A percentile compares a stretch with the other conserved stretches of the same genome.
Evolutionary conservation across 1,139 yeast genomes (phyloP).

Genomic region (Suhomyces bokatorum): DNA sequence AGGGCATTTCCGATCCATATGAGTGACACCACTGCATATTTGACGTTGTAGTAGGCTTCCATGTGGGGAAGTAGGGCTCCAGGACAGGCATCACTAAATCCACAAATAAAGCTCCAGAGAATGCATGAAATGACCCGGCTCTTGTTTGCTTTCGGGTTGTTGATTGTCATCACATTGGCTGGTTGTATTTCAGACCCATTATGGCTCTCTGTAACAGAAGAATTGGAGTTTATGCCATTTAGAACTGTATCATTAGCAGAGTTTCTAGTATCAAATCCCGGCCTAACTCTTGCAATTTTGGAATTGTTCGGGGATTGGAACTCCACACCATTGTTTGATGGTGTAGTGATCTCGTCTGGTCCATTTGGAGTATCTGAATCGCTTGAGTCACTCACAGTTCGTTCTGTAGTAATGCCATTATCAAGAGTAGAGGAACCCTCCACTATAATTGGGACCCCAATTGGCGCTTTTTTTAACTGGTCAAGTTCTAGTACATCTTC

Average conservation of each 20-base stretch:
- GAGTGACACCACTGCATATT: conserved; percentile 42
- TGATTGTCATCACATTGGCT: conserved; percentile 24
- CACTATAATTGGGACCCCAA: not conserved
- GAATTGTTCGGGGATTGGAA: not conserved
- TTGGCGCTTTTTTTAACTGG: not conserved
- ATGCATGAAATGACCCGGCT: conserved; percentile 45
- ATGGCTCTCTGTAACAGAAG: not conserved
- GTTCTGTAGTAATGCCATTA: not conserved
- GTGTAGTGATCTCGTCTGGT: not conserved
- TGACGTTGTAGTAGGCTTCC: conserved; percentile 36
- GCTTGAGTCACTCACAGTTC: not conserved
- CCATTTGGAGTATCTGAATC: not conserved
- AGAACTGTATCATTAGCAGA: not conserved
- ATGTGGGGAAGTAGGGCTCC: conserved; percentile 50
- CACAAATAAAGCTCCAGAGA: conserved; percentile 39
- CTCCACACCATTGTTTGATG: too few relatives aligned
- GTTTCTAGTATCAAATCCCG: not conserved
- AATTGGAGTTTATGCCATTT: not conserved
- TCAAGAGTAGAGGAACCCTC: not conserved
- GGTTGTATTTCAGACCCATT: not conserved
- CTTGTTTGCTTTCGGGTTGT: conserved; percentile 45
- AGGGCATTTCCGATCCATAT: conserved; percentile 48
- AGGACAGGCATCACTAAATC: conserved; percentile 47
- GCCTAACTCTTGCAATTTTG: not conserved
- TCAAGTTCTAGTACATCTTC: not conserved